These are phyloP conservation scores for Penicillium canariense DNA, from an alignment of 495 filamentous ascomycete genomes.

Conservation along the genomic window DNA sequence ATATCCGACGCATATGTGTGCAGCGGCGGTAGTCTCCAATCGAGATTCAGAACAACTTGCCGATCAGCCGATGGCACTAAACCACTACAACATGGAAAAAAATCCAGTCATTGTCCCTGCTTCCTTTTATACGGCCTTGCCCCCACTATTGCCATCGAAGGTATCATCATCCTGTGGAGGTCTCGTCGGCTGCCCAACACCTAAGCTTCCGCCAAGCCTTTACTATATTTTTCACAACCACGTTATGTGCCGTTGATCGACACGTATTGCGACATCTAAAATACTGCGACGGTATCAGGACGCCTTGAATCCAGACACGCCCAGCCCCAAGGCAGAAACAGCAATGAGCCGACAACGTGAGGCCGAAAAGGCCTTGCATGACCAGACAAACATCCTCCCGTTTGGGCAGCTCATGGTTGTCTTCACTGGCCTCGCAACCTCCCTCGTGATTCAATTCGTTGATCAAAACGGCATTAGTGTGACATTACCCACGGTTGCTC, in stretches of 20 bases:
- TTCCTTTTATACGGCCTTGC: constrained; percentile 3
- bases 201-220: not conserved
- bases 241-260: not conserved
- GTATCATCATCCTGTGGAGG: not conserved
- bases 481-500: constrained; percentile 57
- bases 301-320: not conserved
- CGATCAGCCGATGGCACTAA: constrained; percentile 19
- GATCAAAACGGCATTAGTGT: constrained; percentile 65
- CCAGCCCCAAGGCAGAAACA: not conserved
- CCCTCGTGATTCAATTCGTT: constrained; percentile 56
- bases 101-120: not conserved
- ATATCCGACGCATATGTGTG: constrained; percentile 18
- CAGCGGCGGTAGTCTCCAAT: constrained; percentile 24
- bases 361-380: constrained; percentile 46
- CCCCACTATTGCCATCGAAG: not conserved
- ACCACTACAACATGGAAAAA: constrained; percentile 6
- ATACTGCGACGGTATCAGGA: too few species aligned
- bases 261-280: not conserved
- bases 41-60: constrained; percentile 15
- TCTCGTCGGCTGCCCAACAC: not conserved
- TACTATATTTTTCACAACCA: not conserved
- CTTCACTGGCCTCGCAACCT: constrained; percentile 52
- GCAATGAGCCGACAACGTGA: constrained; percentile 40
- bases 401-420: constrained; percentile 55
- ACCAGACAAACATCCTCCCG: constrained; percentile 59